Evolutionary conservation across 192 early-diverging fungal species (phyloP), one percentile per base, ranked within the genome.

Genomic region (Glomus cerebriforme): DNA sequence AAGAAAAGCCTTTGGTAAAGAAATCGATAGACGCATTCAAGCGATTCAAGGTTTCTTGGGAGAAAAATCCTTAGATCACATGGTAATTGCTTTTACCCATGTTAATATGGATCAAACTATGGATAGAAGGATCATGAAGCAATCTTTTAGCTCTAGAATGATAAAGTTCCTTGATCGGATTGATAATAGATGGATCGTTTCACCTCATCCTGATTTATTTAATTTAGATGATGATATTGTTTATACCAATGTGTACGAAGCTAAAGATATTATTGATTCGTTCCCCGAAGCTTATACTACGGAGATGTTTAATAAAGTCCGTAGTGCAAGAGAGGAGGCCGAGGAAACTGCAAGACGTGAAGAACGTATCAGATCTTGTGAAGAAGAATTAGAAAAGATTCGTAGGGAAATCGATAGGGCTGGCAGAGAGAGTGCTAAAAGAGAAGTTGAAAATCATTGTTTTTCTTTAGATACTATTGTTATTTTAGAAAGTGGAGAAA

Each of bases 101-200:
- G 10, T 15, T 68, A 37, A 34, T 39, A 35, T 35, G 34, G 17
- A 68, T 31, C 66, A 68, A n/a, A 68, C 66, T 7, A n/a, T 19
- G 32, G 34, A 68, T 68, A 31, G 19, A 19, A 10, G 0, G 29
- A 8, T 35, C 6, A 19, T 34, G 22, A 13, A 27, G 13, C 1
- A 13, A 13, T 3, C 8, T 1, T 34, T 68, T n/a, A 68, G 6
- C 5, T 6, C 15, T 8, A 34, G 24, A n/a, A 35, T 68, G 34
- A 22, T 0, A 7, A n/a, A n/a, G n/a, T n/a, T 68, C 24, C 32
- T 68, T 2, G 9, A 5, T 19, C 19, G 5, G 2, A 35, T 68
- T 68, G 66, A 37, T n/a, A 37, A 68, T 68, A 17, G 66, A 24
- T 68, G 34, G 29, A 35, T 68, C n/a, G 29, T 68, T 35, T 68